phyloP scores from a whole-genome alignment of 768 basidiomycete species.

The Leccinum imitatum region DNA sequence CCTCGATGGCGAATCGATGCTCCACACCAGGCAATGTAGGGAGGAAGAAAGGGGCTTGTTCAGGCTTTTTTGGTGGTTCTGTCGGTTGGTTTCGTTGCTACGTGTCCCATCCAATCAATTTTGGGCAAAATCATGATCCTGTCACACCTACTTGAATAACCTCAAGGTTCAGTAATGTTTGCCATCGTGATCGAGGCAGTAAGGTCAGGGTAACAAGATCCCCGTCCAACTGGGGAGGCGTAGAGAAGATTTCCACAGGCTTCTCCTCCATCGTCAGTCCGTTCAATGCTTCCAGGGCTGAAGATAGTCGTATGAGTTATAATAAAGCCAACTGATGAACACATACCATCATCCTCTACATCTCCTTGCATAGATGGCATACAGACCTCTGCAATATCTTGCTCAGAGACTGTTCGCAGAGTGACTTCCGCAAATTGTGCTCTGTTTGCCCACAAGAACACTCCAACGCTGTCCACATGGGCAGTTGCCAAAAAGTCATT shows the following conservation, averaged over 20 bases:
- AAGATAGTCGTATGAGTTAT: conserved; percentile 10
- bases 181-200: conserved; percentile 92
- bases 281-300: conserved; percentile 74
- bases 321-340: not conserved
- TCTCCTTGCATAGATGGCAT: conserved; percentile 85
- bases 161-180: conserved; percentile 94
- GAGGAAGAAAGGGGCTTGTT: conserved; percentile 96
- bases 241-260: conserved; percentile 70
- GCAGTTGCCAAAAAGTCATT: conserved; percentile 95
- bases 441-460: conserved; percentile 98
- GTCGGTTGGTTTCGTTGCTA: conserved; percentile 96
- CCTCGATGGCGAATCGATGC: conserved; percentile 66
- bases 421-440: conserved; percentile 90
- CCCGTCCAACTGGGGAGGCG: conserved; percentile 85
- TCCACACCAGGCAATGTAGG: conserved; percentile 90
- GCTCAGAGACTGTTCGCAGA: conserved; percentile 75
- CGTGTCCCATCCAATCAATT: not conserved
- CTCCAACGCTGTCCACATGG: conserved; percentile 91
- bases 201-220: conserved; percentile 93
- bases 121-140: not conserved
- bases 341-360: conserved; percentile 75
- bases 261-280: conserved; percentile 59
- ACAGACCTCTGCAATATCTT: conserved; percentile 63
- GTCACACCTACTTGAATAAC: conserved; percentile 73
- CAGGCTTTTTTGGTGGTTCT: conserved; percentile 92